Percentiles rank a stretch among this genome's conserved stretches.
Evolutionary conservation across 352 stramenopile species (phyloP).

Genomic region (Pythium phragmitis): DNA sequence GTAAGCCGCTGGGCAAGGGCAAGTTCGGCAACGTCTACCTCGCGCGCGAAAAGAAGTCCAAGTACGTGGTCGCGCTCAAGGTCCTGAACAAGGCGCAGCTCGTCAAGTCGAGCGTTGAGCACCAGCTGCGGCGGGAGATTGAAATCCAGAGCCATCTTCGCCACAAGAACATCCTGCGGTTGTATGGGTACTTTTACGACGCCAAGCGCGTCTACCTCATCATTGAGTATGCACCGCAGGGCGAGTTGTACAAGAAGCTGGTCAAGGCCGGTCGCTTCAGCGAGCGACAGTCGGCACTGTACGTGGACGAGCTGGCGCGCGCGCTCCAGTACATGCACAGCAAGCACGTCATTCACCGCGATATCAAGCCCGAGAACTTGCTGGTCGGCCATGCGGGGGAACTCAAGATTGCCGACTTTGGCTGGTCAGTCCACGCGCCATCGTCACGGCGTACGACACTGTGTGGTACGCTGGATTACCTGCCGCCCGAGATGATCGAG

Average conservation of each 20-base stretch:
- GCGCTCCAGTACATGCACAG: constrained; percentile 98
- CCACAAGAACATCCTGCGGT: constrained; percentile 96
- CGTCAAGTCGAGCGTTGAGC: constrained; percentile 96
- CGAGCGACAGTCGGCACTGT: constrained; percentile 91
- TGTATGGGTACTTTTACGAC: constrained; percentile 99
- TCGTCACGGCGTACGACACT: constrained; percentile 96
- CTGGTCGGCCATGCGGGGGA: constrained; percentile 93
- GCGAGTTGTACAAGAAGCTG: constrained; percentile 99
- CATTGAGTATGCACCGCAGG: constrained; percentile 97
- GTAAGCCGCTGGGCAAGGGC: constrained; percentile 96
- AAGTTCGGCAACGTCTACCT: constrained; percentile 99
- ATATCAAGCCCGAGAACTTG: constrained; percentile 99
- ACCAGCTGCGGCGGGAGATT: constrained; percentile 99
- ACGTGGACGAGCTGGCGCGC: constrained; percentile 94
- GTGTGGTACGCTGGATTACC: constrained; percentile 99
- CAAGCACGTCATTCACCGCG: constrained; percentile 99
- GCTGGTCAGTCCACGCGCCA: constrained; percentile 98
- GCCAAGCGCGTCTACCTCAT: constrained; percentile 99
- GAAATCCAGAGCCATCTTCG: constrained; percentile 99
- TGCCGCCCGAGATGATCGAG: constrained; percentile 99
- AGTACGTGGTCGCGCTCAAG: constrained; percentile 99
- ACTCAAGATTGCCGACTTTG: constrained; percentile 99
- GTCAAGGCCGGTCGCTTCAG: constrained; percentile 89
- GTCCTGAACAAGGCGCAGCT: constrained; percentile 98
- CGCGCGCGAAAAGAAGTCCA: constrained; percentile 95